A percentile compares a stretch with the other conserved stretches of the same genome.
These are phyloP conservation scores for Penicillium manginii DNA, from an alignment of 495 filamentous ascomycete species.

Conservation along the genomic window DNA sequence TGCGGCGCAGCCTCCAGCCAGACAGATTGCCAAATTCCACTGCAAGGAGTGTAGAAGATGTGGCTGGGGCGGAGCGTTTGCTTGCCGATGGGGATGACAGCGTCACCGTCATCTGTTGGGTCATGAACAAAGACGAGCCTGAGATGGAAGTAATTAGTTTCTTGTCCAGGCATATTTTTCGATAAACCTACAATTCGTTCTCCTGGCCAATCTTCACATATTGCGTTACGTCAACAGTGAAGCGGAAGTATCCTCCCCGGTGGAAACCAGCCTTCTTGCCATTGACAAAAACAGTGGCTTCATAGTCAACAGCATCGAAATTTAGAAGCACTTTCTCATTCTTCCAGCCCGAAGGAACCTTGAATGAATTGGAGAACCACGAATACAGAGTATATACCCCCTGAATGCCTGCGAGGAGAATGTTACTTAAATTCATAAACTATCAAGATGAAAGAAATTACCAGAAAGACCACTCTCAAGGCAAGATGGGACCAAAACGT, in stretches of 20 bases:
- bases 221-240: constrained; percentile 61
- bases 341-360: constrained; percentile 52
- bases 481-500: constrained; percentile 67
- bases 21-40: constrained; percentile 71
- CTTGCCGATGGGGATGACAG: constrained; percentile 67
- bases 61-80: constrained; percentile 61
- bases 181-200: constrained; percentile 57
- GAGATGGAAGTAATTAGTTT: constrained; percentile 12
- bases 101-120: constrained; percentile 59
- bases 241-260: constrained; percentile 65
- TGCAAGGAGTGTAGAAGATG: constrained; percentile 72
- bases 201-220: constrained; percentile 40
- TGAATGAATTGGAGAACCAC: constrained; percentile 64
- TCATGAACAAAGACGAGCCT: constrained; percentile 67
- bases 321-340: constrained; percentile 57
- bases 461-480: constrained; percentile 61
- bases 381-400: constrained; percentile 51
- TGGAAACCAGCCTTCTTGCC: constrained; percentile 56
- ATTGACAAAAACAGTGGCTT: constrained; percentile 68
- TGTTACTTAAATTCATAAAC: constrained; percentile 5
- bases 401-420: constrained; percentile 53
- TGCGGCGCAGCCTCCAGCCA: constrained; percentile 65
- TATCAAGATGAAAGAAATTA: constrained; percentile 21
- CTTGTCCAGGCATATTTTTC: not conserved
- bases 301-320: constrained; percentile 71